Evolutionary conservation across 371 early-diverging fungal species (phyloP), one percentile per base, ranked within the genome.

Genomic region (Rhizopus sp.): DNA sequence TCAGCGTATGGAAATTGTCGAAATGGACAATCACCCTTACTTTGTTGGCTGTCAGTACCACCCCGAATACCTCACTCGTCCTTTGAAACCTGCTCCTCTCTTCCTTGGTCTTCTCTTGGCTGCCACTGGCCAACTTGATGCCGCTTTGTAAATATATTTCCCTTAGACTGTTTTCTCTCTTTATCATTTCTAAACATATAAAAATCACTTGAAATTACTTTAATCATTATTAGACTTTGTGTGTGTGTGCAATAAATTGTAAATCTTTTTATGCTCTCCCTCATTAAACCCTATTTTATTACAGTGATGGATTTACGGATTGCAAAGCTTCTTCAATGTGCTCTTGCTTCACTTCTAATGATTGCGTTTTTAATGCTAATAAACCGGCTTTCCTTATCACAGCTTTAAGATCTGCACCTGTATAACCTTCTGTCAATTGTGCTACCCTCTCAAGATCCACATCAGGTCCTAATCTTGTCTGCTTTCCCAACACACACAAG

Each of bases 41-140:
- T 99, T 90, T 78, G 90, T 99, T 48, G 99, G 92, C 45, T 91
- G 91, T 40, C 99, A 99, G 84, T 99, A 90, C 77, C 99, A 99
- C 64, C 99, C 99, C 32, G 99, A 99, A 80, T 97, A 98, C 79
- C 82, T 93, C 53, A 97, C 97, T 42, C 90, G 96, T 50, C 99
- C 99, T 9, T 76, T 95, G 50, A 85, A 76, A 62, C 99, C 99
- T 3, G 88, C 91, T 29, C 96, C 99, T 38, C 85, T 94, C 10
- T 98, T 99, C 87, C 72, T 89, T 29, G 98, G 96, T 31, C 89
- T 99, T 37, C 82, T 99, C 46, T 69, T 91, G 55, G 96, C 98
- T 55, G 87, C 96, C 53, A 64, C 73, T 35, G 80, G 80, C 23
- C 63, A 76, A 30, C 70, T 84, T 33, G 66, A 79, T 55, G 59